Base-by-base conservation (phyloP, 1,284 basidiomycete species). In the Cutaneotrichosporon cavernicola region DNA sequence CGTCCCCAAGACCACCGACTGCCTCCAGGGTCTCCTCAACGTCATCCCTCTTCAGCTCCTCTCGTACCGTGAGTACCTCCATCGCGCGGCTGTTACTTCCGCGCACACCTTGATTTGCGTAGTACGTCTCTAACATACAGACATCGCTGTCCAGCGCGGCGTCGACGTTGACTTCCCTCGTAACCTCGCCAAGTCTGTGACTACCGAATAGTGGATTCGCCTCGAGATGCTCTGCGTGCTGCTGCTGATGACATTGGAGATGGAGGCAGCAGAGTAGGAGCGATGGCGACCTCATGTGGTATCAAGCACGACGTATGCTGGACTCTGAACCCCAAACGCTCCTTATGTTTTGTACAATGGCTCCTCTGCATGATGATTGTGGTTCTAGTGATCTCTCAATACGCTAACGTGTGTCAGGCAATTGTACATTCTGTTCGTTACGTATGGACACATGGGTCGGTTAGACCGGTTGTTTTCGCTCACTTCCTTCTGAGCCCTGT, bases 91-190 rank as follows among this genome's bases (percentile, higher is more conserved):
- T 32, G 13, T 14, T 11, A 30, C 7, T 34, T 34, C 51, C 16
- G 49, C 5, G n/a, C 51, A 5, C 11, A 36, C 34, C 36, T 56
- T 18, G 22, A 26, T 26, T 26, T 26, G 26, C 26, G 26, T 26
- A 26, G 26, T 26, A 26, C 26, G 26, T 26, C 3, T 26, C 40
- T 46, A n/a, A 22, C 55, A 22, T 11, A 5, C 43, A 57, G 95
- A 99, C 84, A 84, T 99, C 67, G 96, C 96, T 11, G 88, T 97
- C 72, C 90, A 87, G 82, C 94, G 93, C 77, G 96, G 96, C 59
- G 94, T 93, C 71, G 95, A 99, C 79, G 96, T 98, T 73, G 96
- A 99, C 81, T 98, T 97, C 89, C 96, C 96, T 31, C 86, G 96
- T 76, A 98, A 98, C 85, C 84, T 98, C 87, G 83, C 83, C 69